Evolutionary conservation across 2,329 filamentous ascomycete genomes (phyloP).

Genomic region (Diaporthe ilicicola): DNA sequence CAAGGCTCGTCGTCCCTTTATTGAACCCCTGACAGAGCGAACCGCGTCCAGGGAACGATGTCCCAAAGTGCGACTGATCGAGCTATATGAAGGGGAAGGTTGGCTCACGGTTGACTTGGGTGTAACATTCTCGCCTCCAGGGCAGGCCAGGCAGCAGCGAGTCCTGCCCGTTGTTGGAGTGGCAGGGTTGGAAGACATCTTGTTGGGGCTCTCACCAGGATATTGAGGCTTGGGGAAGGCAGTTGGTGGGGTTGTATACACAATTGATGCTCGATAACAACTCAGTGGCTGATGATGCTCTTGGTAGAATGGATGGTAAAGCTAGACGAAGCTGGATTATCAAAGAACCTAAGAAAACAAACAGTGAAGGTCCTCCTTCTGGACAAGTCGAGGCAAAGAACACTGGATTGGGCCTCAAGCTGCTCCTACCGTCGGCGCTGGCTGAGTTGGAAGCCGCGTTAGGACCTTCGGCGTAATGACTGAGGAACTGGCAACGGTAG

Average conservation of each 20-base stretch:
- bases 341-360: neutral
- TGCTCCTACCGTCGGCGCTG: neutral
- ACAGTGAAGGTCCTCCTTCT: neutral
- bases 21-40: slow-evolving; percentile 21
- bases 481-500: neutral
- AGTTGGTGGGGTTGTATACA: neutral
- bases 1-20: slow-evolving; percentile 5
- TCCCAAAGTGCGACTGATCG: slow-evolving; percentile 14
- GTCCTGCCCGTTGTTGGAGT: slow-evolving; percentile 10
- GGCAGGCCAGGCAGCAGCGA: slow-evolving; percentile 24
- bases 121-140: slow-evolving; percentile 24
- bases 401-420: neutral
- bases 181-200: slow-evolving; percentile 2
- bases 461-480: neutral
- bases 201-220: neutral
- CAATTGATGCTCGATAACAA: neutral
- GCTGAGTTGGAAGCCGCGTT: neutral
- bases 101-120: slow-evolving; percentile 11
- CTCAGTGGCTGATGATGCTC: neutral
- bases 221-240: neutral
- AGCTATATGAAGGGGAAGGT: neutral
- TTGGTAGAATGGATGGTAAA: neutral
- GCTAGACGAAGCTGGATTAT: neutral
- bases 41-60: slow-evolving; percentile 27
- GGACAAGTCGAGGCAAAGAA: neutral